Evolutionary conservation across 2,329 filamentous ascomycete species (phyloP).

Genomic region (Talaromyces sp.): DNA sequence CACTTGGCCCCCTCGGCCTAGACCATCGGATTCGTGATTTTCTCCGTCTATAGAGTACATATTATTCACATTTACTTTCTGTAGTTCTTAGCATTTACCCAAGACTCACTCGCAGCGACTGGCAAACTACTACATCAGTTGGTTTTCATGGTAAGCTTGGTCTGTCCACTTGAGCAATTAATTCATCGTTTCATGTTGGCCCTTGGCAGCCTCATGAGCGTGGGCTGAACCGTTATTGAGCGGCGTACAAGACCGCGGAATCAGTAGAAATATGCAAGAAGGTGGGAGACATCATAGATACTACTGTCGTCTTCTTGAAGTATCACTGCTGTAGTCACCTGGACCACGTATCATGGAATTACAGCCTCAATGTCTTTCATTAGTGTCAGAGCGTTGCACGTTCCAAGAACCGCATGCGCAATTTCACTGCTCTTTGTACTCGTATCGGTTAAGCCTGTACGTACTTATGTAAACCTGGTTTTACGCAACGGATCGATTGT

Average conservation of each 20-base stretch:
- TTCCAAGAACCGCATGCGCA: not conserved
- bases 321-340: not conserved
- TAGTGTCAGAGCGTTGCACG: not conserved
- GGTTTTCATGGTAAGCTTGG: not conserved
- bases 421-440: not conserved
- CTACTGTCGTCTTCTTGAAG: not conserved
- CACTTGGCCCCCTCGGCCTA: not conserved
- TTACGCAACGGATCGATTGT: not conserved
- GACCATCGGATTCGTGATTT: not conserved
- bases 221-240: not conserved
- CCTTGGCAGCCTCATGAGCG: not conserved
- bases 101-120: not conserved
- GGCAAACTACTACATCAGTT: not conserved
- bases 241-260: not conserved
- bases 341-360: not conserved
- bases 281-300: not conserved
- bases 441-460: not conserved
- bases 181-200: not conserved
- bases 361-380: not conserved
- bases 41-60: not conserved
- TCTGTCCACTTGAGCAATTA: not conserved
- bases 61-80: not conserved
- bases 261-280: not conserved
- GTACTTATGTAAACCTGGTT: too few relatives aligned
- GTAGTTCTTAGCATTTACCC: not conserved